Percentiles rank a stretch among this genome's conserved stretches.
Conservation (phyloP, 2,329 filamentous ascomycete genomes). For the Exophiala viscosa region DNA sequence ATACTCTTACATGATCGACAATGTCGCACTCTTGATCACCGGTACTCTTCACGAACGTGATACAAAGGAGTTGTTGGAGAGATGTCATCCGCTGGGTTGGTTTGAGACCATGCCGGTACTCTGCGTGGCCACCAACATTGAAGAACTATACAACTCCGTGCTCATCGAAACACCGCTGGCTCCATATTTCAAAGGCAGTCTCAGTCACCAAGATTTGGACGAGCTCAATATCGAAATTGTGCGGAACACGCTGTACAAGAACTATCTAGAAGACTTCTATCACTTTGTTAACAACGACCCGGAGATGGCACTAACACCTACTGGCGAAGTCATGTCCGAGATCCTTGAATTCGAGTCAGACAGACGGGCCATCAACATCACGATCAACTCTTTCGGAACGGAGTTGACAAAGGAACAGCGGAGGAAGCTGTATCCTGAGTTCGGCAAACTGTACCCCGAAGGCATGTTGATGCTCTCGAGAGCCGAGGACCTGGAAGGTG, state of each 20-base stretch:
- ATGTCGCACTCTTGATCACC: slow-evolving; percentile 94
- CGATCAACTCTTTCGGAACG: slow-evolving; percentile 95
- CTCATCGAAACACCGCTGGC: slow-evolving; percentile 94
- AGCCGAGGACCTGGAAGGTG: slow-evolving; percentile 91
- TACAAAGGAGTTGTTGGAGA: slow-evolving; percentile 87
- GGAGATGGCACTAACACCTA: slow-evolving; percentile 83
- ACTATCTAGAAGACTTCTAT: slow-evolving; percentile 97
- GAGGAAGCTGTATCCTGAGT: slow-evolving; percentile 91
- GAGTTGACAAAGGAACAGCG: slow-evolving; percentile 90
- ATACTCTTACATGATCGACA: slow-evolving; percentile 99
- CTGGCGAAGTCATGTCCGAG: slow-evolving; percentile 90
- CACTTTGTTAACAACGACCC: slow-evolving; percentile 86
- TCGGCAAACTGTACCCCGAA: slow-evolving; percentile 88
- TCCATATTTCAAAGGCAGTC: slow-evolving; percentile 93
- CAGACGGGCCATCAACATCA: slow-evolving; percentile 96
- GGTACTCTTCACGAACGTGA: slow-evolving; percentile 96
- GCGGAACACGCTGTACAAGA: slow-evolving; percentile 97
- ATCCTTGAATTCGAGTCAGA: slow-evolving; percentile 96
- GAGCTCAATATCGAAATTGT: slow-evolving; percentile 99
- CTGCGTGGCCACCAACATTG: slow-evolving; percentile 95
- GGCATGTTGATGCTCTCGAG: slow-evolving; percentile 91
- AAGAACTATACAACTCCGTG: slow-evolving; percentile 97
- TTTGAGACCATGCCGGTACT: slow-evolving; percentile 99
- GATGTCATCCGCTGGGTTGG: slow-evolving; percentile 96
- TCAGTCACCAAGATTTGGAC: slow-evolving; percentile 94